Evolutionary conservation across 306 rosid species (phyloP), one percentile per base, ranked within the genome.

Genomic region (Medicago lupulina): DNA sequence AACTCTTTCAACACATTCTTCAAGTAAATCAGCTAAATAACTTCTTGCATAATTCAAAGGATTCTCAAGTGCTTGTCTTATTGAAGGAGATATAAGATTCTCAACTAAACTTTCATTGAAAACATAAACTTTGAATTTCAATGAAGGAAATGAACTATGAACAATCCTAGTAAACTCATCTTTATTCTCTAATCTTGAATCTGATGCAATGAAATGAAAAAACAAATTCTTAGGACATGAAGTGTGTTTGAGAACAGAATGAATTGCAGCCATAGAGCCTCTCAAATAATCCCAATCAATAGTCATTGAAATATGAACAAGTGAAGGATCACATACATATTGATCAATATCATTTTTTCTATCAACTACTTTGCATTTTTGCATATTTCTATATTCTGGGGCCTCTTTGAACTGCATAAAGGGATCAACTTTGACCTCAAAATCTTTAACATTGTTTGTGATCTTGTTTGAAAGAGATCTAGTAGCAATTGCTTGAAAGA

Each of bases 21-120:
- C 97, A 34, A 95, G 91, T 71, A 95, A 80, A 69, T 91, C 89
- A 14, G 92, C 93, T 0, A 95, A 79, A 84, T 95, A 95, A 70
- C 88, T 95, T 73, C 99, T 85, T 21, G 97, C 99, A 65, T 95
- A 95, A 86, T 95, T 95, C 71, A 92, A 83, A 2, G 97, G 97
- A 28, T 82, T 90, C 63, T 92, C 93, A 31, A 95, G 90, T 60
- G 97, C 99, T 57, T 81, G 85, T 13, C 99, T 86, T 55, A 92
- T 83, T 15, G 97, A 89, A 46, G 97, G 83, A 0, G 99, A 92
- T 6, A 95, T 95, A n/a, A 89, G 93, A 79, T 85, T 70, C 0
- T 61, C 67, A 9, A 95, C 97, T 0, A 64, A 1, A 10, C 78
- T 80, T 60, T 86, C 86, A 18, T 47, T 81, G 71, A 95, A 95